Conservation (phyloP, 2,329 filamentous ascomycete species). For the Lojkania enalia region DNA sequence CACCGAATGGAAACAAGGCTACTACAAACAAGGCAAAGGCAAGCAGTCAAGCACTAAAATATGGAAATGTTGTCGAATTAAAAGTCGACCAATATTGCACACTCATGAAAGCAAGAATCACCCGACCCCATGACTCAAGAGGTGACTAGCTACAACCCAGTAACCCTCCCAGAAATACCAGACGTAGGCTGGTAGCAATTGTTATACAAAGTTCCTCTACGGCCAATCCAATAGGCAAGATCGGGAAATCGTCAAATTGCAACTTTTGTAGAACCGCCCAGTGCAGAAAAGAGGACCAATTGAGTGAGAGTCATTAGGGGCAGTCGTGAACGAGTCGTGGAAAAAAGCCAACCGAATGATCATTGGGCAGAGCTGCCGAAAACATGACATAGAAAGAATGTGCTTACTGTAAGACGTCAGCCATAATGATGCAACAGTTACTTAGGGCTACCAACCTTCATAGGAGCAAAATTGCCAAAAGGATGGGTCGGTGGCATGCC, state of each 20-base stretch:
- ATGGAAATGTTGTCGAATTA: conserved; percentile 39
- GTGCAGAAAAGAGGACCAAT: conserved; percentile 42
- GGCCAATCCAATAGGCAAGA: conserved; percentile 35
- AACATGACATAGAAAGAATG: conserved; percentile 41
- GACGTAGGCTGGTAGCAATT: conserved; percentile 39
- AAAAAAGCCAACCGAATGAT: conserved; percentile 34
- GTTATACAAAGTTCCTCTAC: conserved; percentile 45
- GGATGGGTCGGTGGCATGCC: conserved; percentile 66
- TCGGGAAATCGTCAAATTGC: conserved; percentile 40
- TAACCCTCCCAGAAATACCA: conserved; percentile 33
- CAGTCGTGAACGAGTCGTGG: conserved; percentile 42
- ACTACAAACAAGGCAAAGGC: conserved; percentile 32
- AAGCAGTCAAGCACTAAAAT: conserved; percentile 31
- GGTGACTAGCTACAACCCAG: conserved; percentile 40
- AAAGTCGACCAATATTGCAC: conserved; percentile 38
- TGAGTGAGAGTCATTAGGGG: conserved; percentile 43
- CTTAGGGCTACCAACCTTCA: conserved; percentile 58
- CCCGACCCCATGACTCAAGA: conserved; percentile 30
- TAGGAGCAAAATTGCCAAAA: conserved; percentile 67
- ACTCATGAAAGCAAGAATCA: conserved; percentile 40
- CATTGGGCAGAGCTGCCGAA: conserved; percentile 38
- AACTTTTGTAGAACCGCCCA: conserved; percentile 46
- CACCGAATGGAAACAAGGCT: conserved; percentile 25
- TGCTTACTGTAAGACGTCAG: conserved; percentile 40
- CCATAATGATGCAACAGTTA: not conserved